phyloP scores from a whole-genome alignment of 1,139 yeast species.

The Cylindricascospora bacillispora region DNA sequence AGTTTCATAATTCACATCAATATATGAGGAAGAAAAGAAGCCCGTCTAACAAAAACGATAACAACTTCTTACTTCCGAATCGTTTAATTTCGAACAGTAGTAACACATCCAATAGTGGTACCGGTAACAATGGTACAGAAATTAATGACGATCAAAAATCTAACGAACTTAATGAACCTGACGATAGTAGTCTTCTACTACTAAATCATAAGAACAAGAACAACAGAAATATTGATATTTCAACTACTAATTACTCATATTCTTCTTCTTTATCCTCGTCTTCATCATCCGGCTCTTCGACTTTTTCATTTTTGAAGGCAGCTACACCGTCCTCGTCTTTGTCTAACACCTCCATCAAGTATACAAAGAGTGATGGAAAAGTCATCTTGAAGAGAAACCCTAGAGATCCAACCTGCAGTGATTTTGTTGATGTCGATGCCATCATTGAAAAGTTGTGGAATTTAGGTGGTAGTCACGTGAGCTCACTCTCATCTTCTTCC shows the following conservation, averaged over 20 bases:
- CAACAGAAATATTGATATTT: conserved; percentile 4
- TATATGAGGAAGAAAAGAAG: conserved; percentile 24
- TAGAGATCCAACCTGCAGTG: conserved; percentile 18
- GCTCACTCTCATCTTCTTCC: too few relatives aligned
- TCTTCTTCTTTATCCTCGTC: conserved; percentile 6
- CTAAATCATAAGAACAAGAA: conserved; percentile 14
- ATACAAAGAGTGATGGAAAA: background rate
- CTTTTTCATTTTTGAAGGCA: conserved; percentile 7
- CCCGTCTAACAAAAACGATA: conserved; percentile 25
- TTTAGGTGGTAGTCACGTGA: too few relatives aligned
- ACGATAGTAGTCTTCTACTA: conserved; percentile 27
- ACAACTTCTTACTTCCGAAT: conserved; percentile 21
- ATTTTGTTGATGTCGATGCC: conserved; percentile 22
- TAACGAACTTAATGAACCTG: conserved; percentile 27
- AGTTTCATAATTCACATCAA: too few relatives aligned
- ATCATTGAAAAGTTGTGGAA: conserved; percentile 22
- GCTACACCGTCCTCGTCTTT: conserved; percentile 7
- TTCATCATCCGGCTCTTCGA: conserved; percentile 6
- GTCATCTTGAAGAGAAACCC: conserved; percentile 16
- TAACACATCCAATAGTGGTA: too few relatives aligned
- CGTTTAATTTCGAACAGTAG: conserved; percentile 2
- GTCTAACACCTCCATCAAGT: conserved; percentile 2
- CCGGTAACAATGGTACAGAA: conserved; percentile 9
- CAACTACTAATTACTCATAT: conserved; percentile 6
- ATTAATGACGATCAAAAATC: conserved; percentile 18